Evolutionary conservation across 1,139 yeast species (phyloP).

Genomic region (Wickerhamiella infanticola): DNA sequence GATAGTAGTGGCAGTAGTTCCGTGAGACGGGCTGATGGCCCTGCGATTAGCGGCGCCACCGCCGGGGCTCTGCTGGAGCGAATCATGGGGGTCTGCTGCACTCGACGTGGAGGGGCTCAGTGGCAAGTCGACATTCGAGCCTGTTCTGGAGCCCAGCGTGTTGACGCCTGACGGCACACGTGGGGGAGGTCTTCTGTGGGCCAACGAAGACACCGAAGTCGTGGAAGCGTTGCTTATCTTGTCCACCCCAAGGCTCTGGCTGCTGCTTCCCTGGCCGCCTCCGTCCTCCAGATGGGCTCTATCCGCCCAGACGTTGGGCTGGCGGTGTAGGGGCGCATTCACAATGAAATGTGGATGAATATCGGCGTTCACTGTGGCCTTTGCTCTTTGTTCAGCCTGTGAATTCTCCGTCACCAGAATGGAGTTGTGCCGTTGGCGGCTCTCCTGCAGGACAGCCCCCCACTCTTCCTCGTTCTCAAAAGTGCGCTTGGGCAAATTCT

Average conservation of each 20-base stretch:
- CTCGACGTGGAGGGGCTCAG: slow-evolving; percentile 8
- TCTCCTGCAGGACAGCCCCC: background rate
- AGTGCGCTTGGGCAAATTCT: background rate
- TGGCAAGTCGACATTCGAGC: background rate
- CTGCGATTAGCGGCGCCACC: background rate
- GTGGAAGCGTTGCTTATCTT: slow-evolving; percentile 1
- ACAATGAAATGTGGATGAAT: slow-evolving; percentile 14
- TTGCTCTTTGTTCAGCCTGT: background rate
- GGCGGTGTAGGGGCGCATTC: slow-evolving; percentile 8
- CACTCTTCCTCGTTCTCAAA: slow-evolving; percentile 1
- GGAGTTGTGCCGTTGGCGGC: slow-evolving; percentile 12
- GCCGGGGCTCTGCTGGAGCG: background rate
- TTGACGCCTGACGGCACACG: background rate
- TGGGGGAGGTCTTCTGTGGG: background rate
- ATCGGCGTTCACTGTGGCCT: background rate
- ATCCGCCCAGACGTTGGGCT: slow-evolving; percentile 4
- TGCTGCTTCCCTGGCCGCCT: background rate
- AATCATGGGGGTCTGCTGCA: slow-evolving; percentile 2
- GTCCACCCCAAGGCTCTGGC: slow-evolving; percentile 1
- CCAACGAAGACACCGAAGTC: background rate
- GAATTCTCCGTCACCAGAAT: slow-evolving; percentile 13
- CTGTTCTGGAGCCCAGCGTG: background rate
- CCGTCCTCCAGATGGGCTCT: background rate
- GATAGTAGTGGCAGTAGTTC: background rate
- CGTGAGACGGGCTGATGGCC: background rate